phyloP scores from a whole-genome alignment of 768 basidiomycete genomes.

The Suillus brevipes region DNA sequence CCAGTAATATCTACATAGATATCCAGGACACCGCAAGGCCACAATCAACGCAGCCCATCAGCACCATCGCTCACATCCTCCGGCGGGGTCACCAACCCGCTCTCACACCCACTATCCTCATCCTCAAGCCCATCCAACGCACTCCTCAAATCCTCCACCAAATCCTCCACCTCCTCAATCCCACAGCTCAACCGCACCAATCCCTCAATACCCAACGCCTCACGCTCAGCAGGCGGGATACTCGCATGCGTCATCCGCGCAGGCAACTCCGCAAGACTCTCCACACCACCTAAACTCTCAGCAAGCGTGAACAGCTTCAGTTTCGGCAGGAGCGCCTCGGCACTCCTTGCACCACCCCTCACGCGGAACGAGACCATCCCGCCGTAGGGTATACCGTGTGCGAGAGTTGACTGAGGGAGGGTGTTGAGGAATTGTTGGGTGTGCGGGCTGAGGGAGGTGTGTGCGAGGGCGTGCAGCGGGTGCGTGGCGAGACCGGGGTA shows the following conservation, averaged over 20 bases:
- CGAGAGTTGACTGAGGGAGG: constrained; percentile 31
- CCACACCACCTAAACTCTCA: constrained; percentile 89
- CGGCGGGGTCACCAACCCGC: not conserved
- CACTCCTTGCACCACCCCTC: constrained; percentile 48
- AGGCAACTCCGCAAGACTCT: constrained; percentile 87
- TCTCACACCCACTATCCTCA: constrained; percentile 25
- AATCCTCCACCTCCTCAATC: constrained; percentile 83
- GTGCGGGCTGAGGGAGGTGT: constrained; percentile 62
- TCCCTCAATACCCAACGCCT: constrained; percentile 72
- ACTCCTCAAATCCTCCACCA: constrained; percentile 41
- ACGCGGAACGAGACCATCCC: constrained; percentile 85
- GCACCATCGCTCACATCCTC: not conserved
- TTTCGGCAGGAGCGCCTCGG: constrained; percentile 66
- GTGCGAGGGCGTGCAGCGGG: constrained; percentile 65
- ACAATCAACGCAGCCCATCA: not conserved
- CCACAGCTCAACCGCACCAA: constrained; percentile 83
- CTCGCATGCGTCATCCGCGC: constrained; percentile 87
- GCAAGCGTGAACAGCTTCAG: constrained; percentile 77
- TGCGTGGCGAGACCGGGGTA: constrained; percentile 82
- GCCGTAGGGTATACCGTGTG: constrained; percentile 56
- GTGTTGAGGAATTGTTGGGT: constrained; percentile 62
- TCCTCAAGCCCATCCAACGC: constrained; percentile 64
- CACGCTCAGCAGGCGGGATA: constrained; percentile 68
- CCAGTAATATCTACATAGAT: not conserved
- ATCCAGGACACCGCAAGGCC: too few relatives aligned